Evolutionary conservation across 306 rosid species (phyloP).

Genomic region (Myrica gale): DNA sequence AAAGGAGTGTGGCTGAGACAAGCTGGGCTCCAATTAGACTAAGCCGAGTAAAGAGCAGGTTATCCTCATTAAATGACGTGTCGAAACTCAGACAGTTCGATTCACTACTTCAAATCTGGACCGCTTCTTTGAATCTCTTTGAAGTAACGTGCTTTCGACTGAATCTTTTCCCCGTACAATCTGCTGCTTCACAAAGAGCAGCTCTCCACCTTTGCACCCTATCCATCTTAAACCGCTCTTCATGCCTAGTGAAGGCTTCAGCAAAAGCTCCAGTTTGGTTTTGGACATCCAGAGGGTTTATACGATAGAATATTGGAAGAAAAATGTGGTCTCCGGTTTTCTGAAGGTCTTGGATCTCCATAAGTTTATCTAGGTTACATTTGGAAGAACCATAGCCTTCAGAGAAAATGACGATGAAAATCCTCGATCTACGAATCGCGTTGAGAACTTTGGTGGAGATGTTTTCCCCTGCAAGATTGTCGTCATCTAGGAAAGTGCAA

Average conservation of each 20-base stretch:
- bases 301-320: background rate
- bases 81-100: no score
- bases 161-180: no score
- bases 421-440: background rate
- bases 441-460: background rate
- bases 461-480: background rate
- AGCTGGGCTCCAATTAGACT: no score
- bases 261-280: slow-evolving; percentile 2
- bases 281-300: background rate
- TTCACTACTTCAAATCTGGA: no score
- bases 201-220: slow-evolving; percentile 16
- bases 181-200: slow-evolving; percentile 16
- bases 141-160: no score
- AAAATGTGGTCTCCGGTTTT: background rate
- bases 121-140: no score
- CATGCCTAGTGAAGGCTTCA: background rate
- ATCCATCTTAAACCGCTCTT: background rate
- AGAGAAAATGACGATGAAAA: background rate
- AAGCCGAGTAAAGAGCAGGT: no score
- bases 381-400: background rate
- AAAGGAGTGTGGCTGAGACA: no score
- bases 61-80: no score
- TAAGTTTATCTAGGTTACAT: slow-evolving; percentile 8
- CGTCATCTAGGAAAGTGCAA: background rate
- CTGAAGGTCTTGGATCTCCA: background rate